Evolutionary conservation across 2,329 filamentous ascomycete species (phyloP), one percentile per base, ranked within the genome.

Genomic region (Rhinocladiella similis): DNA sequence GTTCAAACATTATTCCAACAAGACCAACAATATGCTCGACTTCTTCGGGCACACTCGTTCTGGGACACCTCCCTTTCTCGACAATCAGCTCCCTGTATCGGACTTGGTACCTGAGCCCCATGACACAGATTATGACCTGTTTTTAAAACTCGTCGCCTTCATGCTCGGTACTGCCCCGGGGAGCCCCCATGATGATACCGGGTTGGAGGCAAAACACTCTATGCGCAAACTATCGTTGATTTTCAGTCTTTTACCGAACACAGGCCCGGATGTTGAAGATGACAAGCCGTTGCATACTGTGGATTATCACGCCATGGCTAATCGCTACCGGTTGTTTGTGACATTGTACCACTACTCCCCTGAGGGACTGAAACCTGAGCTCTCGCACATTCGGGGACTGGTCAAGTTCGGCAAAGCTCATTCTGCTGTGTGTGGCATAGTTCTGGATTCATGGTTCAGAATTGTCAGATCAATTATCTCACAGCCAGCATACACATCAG

Each of bases 221-320:
- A 20, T 53, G n/a, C 61, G 61, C 35, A 60, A 59, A 35, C 39
- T 47, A 20, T 60, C 57, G 14, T 48, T 63, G 9, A 39, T 63
- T 3, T 63, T 63, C 57, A 59, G 60, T 41, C 39, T 63, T 12
- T 41, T 60, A 14, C 61, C 61, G 14, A 63, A 63, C 38, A 58
- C 58, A 25, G 60, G 53, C 20, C 59, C 50, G 22, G 50, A 55
- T 35, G 27, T 48, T 12, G 46, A 49, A 10, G 47, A 50, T 12
- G 56, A 62, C 27, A 52, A 56, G 27, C 19, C 45, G 10, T 29
- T 58, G 14, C 29, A 51, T 25, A 41, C 59, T 45, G 18, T 22
- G 47, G 59, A 61, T 47, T 53, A 59, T 22, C 41, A 39, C 14
- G 47, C 51, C 12, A 48, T 63, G 47, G 51, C 54, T 20, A 63